Evolutionary conservation across 108 stramenopile species (phyloP).

Genomic region (Skeletonema grethae): DNA sequence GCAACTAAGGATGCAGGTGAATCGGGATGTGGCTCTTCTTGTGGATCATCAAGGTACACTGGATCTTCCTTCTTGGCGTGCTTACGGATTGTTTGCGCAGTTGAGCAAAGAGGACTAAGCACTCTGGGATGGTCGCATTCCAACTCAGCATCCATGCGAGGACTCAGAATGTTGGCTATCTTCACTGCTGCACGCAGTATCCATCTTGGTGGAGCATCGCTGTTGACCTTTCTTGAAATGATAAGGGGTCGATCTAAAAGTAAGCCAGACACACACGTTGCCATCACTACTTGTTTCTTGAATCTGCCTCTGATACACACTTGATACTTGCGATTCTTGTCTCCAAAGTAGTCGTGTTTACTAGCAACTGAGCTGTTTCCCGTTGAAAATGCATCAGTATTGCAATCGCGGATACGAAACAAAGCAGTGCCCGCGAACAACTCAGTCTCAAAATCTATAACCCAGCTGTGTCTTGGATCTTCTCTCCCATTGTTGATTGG

Average conservation of each 20-base stretch:
- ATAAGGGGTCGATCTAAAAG: slow-evolving; percentile 44
- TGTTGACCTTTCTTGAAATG: slow-evolving; percentile 20
- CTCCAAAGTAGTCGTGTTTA: slow-evolving; percentile 34
- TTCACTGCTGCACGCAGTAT: slow-evolving; percentile 72
- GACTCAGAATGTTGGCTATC: slow-evolving; percentile 76
- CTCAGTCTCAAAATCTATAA: slow-evolving; percentile 44
- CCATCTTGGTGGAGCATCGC: slow-evolving; percentile 75
- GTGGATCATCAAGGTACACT: slow-evolving; percentile 14
- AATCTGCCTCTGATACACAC: slow-evolving; percentile 43
- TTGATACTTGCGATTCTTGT: slow-evolving; percentile 42
- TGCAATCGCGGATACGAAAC: slow-evolving; percentile 37
- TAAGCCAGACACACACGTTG: slow-evolving; percentile 76
- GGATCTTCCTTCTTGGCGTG: slow-evolving; percentile 19
- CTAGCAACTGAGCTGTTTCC: not conserved
- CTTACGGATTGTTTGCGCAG: slow-evolving; percentile 66
- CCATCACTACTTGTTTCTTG: slow-evolving; percentile 48
- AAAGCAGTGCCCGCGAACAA: slow-evolving; percentile 35
- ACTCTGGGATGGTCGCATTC: slow-evolving; percentile 63
- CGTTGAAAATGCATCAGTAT: slow-evolving; percentile 1
- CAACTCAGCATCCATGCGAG: slow-evolving; percentile 71
- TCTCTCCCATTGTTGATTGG: slow-evolving; percentile 46
- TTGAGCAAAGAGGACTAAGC: slow-evolving; percentile 74
- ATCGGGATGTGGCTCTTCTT: slow-evolving; percentile 28
- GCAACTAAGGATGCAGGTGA: slow-evolving; percentile 19
- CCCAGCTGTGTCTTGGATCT: slow-evolving; percentile 13